These are phyloP conservation scores for Eucalyptus sp. DNA, from an alignment of 345 rosid genomes.

Conservation along the genomic window DNA sequence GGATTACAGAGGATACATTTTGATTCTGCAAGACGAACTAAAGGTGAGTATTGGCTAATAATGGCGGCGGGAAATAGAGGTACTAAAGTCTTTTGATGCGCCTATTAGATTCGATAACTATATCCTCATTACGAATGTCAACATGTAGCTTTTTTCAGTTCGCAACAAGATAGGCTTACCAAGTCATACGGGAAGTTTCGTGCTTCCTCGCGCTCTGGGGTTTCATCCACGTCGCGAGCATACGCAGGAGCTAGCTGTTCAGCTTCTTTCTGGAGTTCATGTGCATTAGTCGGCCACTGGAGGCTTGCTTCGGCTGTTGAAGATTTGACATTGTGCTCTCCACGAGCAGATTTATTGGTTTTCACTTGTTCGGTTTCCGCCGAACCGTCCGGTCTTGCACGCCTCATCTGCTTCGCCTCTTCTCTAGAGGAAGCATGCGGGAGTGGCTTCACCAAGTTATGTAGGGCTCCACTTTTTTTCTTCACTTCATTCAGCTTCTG, in stretches of 20 bases:
- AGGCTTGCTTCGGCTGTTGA: slow-evolving; percentile 7
- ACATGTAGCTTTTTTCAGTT: not conserved
- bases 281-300: slow-evolving; percentile 1
- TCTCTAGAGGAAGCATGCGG: slow-evolving; percentile 13
- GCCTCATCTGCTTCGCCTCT: slow-evolving; percentile 20
- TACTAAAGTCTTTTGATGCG: not conserved
- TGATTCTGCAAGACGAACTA: slow-evolving; percentile 9
- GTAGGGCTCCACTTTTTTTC: slow-evolving; percentile 11
- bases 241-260: slow-evolving; percentile 13
- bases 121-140: not conserved
- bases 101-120: not conserved
- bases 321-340: not conserved
- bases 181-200: slow-evolving; percentile 12
- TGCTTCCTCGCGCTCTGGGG: slow-evolving; percentile 8
- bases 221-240: slow-evolving; percentile 1
- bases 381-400: not conserved
- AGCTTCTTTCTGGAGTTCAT: slow-evolving; percentile 13
- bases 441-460: slow-evolving; percentile 14
- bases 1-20: not conserved
- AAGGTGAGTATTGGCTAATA: not conserved
- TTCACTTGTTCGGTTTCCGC: slow-evolving; percentile 3
- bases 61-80: not conserved
- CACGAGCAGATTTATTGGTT: slow-evolving; percentile 11
- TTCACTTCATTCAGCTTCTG: slow-evolving; percentile 25
- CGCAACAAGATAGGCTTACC: slow-evolving; percentile 22